Evolutionary conservation across 2,329 filamentous ascomycete species (phyloP), one percentile per base, ranked within the genome.

Genomic region (Exophiala phaeomuriformis): DNA sequence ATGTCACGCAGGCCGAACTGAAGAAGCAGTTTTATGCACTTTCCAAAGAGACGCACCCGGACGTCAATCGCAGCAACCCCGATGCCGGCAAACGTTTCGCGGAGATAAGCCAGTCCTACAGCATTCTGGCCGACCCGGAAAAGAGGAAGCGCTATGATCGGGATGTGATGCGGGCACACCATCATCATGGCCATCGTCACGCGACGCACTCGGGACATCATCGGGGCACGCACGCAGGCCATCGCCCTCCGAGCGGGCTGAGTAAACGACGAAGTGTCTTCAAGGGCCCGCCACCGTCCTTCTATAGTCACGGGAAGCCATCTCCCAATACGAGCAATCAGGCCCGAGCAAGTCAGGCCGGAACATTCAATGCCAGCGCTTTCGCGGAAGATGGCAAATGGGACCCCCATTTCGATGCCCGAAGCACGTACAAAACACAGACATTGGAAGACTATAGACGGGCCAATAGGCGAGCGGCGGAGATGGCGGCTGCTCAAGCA

Each of bases 21-120:
- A 97, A 97, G 71, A 91, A 87, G 85, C 72, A 81, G 68, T 98
- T 96, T 80, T 97, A 96, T 77, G 72, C 79, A 57, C 86, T 97
- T 68, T 95, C 90, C 66, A 95, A 96, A 72, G 74, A 79, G 50
- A 85, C 95, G 77, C 93, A 98, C 71, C 93, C 93, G 1, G 93
- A 98, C 77, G 83, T 84, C 67, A 94, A 97, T 76, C 88, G 79
- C 56, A 67, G 79, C 63, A 85, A 95, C 70, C 85, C 87, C 3
- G 67, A 73, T 54, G 86, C 90, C 58, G 77, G 83, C 3, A 73
- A 80, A 53, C 86, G 84, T 67, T 98, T 95, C 77, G 82, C 90
- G 69, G 79, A 82, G 63, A 85, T 96, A 67, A 86, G 82, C 67
- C 86, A 93, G 67, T 90, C 90, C 62, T 96, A 95, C 75, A 77